Evolutionary conservation across 164 flowering plant genomes (phyloP).

Genomic region (Liriodendron chinense): DNA sequence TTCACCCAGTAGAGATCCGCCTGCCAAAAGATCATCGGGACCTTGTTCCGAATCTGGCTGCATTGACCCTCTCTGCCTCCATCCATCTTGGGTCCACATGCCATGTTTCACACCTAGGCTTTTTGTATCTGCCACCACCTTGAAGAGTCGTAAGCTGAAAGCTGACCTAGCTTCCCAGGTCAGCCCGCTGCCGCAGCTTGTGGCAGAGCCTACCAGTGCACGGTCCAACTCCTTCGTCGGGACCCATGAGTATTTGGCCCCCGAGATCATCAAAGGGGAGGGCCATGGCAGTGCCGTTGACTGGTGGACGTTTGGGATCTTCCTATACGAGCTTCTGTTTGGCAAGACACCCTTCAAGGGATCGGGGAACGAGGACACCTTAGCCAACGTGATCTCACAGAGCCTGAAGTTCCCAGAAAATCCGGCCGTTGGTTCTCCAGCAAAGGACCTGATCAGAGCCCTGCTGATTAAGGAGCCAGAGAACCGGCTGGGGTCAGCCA

Average conservation of each 20-base stretch:
- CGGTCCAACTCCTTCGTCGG: slow-evolving; percentile 92
- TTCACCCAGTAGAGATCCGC: slow-evolving; percentile 29
- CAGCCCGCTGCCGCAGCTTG: slow-evolving; percentile 68
- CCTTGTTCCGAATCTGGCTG: slow-evolving; percentile 65
- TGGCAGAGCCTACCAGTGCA: slow-evolving; percentile 83
- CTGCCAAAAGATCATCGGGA: slow-evolving; percentile 38
- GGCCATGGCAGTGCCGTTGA: slow-evolving; percentile 93
- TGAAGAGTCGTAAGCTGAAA: slow-evolving; percentile 49
- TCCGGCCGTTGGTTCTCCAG: slow-evolving; percentile 56
- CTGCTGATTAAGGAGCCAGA: slow-evolving; percentile 69
- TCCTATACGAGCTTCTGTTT: slow-evolving; percentile 72
- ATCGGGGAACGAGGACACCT: slow-evolving; percentile 59
- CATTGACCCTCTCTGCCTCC: slow-evolving; percentile 75
- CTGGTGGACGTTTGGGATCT: slow-evolving; percentile 93
- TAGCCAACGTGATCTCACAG: slow-evolving; percentile 66
- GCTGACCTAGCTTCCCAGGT: slow-evolving; percentile 40
- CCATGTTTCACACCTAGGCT: slow-evolving; percentile 72
- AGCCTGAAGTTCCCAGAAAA: slow-evolving; percentile 59
- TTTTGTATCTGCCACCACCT: slow-evolving; percentile 25
- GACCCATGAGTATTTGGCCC: slow-evolving; percentile 91
- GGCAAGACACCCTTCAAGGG: slow-evolving; percentile 90
- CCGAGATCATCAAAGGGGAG: slow-evolving; percentile 80
- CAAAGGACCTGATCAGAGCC: slow-evolving; percentile 64
- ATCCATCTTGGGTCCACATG: slow-evolving; percentile 66
- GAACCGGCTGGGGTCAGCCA: slow-evolving; percentile 63